Percentiles rank a stretch among this genome's conserved stretches.
Conservation (phyloP, 2,329 filamentous ascomycete species). For the Lizonia empirigonia region DNA sequence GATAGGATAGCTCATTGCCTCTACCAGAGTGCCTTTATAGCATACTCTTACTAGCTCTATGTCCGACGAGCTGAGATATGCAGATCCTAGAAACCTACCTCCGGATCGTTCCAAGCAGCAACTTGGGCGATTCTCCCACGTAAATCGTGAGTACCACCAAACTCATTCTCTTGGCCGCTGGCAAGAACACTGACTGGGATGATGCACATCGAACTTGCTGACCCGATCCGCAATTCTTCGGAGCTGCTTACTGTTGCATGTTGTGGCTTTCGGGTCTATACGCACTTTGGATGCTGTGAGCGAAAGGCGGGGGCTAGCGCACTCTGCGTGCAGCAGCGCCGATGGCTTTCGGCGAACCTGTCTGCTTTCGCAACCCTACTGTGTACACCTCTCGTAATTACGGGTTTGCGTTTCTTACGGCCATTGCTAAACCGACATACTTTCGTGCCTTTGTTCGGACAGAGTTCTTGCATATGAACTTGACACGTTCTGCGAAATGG, state of each 20-base stretch:
- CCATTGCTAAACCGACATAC: no score
- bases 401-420: neutral
- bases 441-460: neutral
- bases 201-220: neutral
- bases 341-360: neutral
- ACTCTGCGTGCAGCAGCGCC: neutral
- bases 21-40: conserved; percentile 3
- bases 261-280: neutral
- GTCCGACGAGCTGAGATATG: neutral
- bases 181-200: neutral
- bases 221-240: conserved; percentile 2
- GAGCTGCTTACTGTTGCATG: neutral
- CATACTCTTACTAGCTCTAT: neutral
- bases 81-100: neutral
- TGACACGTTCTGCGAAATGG: neutral
- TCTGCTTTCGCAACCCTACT: neutral
- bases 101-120: neutral
- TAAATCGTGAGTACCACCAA: no score
- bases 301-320: conserved; percentile 2
- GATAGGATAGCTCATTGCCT: no score
- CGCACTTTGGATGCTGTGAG: no score
- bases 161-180: neutral
- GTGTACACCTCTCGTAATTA: neutral
- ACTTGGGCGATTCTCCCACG: no score
- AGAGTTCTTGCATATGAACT: neutral